Evolutionary conservation across 1,139 yeast species (phyloP).

Genomic region (Hansenula anomala): DNA sequence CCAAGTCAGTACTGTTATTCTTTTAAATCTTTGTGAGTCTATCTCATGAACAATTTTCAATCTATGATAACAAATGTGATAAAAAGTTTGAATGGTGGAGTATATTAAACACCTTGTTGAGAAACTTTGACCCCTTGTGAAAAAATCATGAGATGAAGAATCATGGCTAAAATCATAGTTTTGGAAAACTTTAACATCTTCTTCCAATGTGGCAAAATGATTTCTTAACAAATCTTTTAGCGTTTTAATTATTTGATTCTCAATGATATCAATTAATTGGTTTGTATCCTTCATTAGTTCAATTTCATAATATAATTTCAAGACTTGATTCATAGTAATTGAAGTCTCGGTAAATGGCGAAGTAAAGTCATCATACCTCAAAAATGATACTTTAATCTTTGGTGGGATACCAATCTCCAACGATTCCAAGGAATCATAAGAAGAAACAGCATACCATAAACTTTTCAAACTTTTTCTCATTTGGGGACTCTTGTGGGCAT

Average conservation of each 20-base stretch:
- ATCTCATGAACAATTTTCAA: neutral
- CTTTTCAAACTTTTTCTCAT: slow-evolving; percentile 9
- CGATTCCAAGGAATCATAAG: slow-evolving; percentile 10
- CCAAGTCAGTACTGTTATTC: neutral
- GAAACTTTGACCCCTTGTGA: slow-evolving; percentile 6
- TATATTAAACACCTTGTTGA: slow-evolving; percentile 7
- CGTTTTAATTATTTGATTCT: slow-evolving; percentile 6
- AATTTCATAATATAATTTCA: neutral
- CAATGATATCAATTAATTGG: slow-evolving; percentile 9
- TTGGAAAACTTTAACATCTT: slow-evolving; percentile 5
- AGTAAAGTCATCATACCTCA: slow-evolving; percentile 1
- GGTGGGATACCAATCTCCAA: slow-evolving; percentile 14
- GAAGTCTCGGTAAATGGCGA: neutral
- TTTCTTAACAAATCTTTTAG: slow-evolving; percentile 6
- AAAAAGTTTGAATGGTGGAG: slow-evolving; percentile 9
- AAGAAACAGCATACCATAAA: slow-evolving; percentile 10
- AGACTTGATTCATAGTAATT: neutral
- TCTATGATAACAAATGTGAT: slow-evolving; percentile 11
- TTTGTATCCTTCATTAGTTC: slow-evolving; percentile 1
- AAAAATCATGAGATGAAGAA: slow-evolving; percentile 3
- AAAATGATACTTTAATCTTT: slow-evolving; percentile 6
- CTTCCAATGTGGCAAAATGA: slow-evolving; percentile 3
- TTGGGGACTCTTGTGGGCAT: slow-evolving; percentile 5
- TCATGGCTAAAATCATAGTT: slow-evolving; percentile 6
- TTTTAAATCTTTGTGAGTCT: neutral